A percentile compares a stretch with the other conserved stretches of the same genome.
These are phyloP conservation scores for Nothophytophthora sp. DNA, from an alignment of 352 stramenopile genomes.

Conservation along the genomic window DNA sequence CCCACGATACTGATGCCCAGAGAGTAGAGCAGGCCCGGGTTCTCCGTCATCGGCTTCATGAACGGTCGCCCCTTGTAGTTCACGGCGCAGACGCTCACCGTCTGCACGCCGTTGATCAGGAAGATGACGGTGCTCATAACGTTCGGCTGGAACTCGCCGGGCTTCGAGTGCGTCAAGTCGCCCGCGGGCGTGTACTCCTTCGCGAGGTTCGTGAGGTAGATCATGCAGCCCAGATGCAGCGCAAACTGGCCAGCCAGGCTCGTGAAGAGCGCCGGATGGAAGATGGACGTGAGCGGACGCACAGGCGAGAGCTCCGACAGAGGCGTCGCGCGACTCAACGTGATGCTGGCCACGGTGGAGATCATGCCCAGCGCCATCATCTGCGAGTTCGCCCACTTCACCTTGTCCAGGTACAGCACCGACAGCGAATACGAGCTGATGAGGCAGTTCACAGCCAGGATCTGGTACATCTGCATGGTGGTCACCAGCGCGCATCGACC, in stretches of 20 bases:
- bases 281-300: slow-evolving; percentile 95
- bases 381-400: slow-evolving; percentile 99
- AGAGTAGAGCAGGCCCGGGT: slow-evolving; percentile 95
- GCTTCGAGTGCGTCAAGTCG: slow-evolving; percentile 69
- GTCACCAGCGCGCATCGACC: slow-evolving; percentile 99
- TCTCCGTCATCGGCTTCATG: slow-evolving; percentile 98
- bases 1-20: slow-evolving; percentile 85
- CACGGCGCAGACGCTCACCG: slow-evolving; percentile 98
- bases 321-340: slow-evolving; percentile 92
- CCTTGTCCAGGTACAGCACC: slow-evolving; percentile 97
- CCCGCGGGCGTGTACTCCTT: slow-evolving; percentile 90
- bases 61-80: slow-evolving; percentile 99
- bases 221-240: slow-evolving; percentile 95
- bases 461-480: slow-evolving; percentile 99
- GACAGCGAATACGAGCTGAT: slow-evolving; percentile 99
- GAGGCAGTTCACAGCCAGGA: slow-evolving; percentile 98
- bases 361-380: slow-evolving; percentile 91
- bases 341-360: slow-evolving; percentile 84
- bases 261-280: slow-evolving; percentile 92
- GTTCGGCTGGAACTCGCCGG: slow-evolving; percentile 97
- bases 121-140: slow-evolving; percentile 99
- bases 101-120: slow-evolving; percentile 94
- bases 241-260: slow-evolving; percentile 96
- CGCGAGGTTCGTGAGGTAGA: slow-evolving; percentile 90
- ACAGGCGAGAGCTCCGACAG: slow-evolving; percentile 92